A percentile compares a stretch with the other conserved stretches of the same genome.
Conservation (phyloP, 2,329 filamentous ascomycete species). For the Paecilomyces sp. region DNA sequence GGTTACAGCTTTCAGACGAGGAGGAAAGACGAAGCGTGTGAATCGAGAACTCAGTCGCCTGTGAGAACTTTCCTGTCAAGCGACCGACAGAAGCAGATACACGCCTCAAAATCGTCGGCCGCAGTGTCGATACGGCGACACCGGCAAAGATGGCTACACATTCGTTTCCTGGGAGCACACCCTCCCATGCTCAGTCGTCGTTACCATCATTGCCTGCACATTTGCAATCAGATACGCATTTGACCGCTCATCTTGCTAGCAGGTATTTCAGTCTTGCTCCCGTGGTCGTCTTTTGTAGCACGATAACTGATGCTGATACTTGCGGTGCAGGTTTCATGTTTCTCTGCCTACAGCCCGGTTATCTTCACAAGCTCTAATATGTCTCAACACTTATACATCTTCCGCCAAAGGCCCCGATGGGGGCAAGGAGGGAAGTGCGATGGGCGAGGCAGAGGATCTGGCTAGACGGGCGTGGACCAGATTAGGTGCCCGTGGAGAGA, state of each 20-base stretch:
- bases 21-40: neutral
- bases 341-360: constrained; percentile 79
- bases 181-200: constrained; percentile 70
- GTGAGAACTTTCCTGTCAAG: neutral
- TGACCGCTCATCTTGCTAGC: constrained; percentile 46
- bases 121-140: constrained; percentile 1
- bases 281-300: neutral
- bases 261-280: constrained; percentile 25
- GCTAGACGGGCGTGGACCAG: constrained; percentile 79
- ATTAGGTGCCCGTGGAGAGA: constrained; percentile 81
- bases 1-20: neutral
- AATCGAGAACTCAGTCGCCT: neutral
- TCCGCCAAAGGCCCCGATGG: constrained; percentile 86
- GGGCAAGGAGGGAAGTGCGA: constrained; percentile 81
- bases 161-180: constrained; percentile 34
- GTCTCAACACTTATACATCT: constrained; percentile 89
- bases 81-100: neutral
- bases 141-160: constrained; percentile 30
- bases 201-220: constrained; percentile 79
- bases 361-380: constrained; percentile 85
- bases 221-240: constrained; percentile 45
- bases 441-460: constrained; percentile 87
- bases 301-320: constrained; percentile 38
- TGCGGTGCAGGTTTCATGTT: constrained; percentile 83
- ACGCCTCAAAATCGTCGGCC: neutral